Conservation (phyloP, 352 stramenopile genomes). For the Globisporangium paroecandrum region DNA sequence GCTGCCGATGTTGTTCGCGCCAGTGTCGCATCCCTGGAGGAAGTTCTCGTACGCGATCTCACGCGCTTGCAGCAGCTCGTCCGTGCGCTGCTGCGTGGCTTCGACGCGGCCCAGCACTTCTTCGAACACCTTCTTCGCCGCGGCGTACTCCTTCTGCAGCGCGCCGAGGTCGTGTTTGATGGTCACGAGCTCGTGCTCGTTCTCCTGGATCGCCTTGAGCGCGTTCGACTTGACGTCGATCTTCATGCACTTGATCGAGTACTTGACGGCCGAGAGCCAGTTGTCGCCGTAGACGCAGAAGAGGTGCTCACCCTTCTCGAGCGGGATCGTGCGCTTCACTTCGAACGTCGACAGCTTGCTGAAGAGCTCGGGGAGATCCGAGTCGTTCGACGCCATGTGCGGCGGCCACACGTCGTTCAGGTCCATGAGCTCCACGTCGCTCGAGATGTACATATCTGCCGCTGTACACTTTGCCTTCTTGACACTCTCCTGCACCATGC, state of each 20-base stretch:
- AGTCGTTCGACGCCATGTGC: slow-evolving; percentile 48
- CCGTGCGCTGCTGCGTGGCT: slow-evolving; percentile 65
- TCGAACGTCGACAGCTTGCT: slow-evolving; percentile 82
- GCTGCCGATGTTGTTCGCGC: slow-evolving; percentile 21
- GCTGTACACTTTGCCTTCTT: slow-evolving; percentile 81
- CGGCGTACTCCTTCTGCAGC: slow-evolving; percentile 76
- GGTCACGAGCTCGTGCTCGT: slow-evolving; percentile 64
- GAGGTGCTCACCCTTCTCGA: slow-evolving; percentile 80
- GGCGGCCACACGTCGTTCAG: slow-evolving; percentile 76
- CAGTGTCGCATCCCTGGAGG: slow-evolving; percentile 51
- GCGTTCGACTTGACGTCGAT: slow-evolving; percentile 52
- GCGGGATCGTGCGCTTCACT: slow-evolving; percentile 68
- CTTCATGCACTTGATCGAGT: slow-evolving; percentile 85
- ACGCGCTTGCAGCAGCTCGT: slow-evolving; percentile 64
- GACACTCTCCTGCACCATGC: slow-evolving; percentile 80
- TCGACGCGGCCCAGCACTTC: slow-evolving; percentile 66
- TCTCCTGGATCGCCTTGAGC: slow-evolving; percentile 68
- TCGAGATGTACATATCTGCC: slow-evolving; percentile 85
- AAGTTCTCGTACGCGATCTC: slow-evolving; percentile 78
- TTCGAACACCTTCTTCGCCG: slow-evolving; percentile 79
- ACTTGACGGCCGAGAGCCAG: slow-evolving; percentile 85
- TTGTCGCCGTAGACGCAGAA: slow-evolving; percentile 89
- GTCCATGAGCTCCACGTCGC: slow-evolving; percentile 84
- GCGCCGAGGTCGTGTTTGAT: slow-evolving; percentile 78
- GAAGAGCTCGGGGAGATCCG: slow-evolving; percentile 80